A percentile compares a stretch with the other conserved stretches of the same genome.
Conservation (phyloP, 495 filamentous ascomycete genomes). For the Aspergillus steynii region DNA sequence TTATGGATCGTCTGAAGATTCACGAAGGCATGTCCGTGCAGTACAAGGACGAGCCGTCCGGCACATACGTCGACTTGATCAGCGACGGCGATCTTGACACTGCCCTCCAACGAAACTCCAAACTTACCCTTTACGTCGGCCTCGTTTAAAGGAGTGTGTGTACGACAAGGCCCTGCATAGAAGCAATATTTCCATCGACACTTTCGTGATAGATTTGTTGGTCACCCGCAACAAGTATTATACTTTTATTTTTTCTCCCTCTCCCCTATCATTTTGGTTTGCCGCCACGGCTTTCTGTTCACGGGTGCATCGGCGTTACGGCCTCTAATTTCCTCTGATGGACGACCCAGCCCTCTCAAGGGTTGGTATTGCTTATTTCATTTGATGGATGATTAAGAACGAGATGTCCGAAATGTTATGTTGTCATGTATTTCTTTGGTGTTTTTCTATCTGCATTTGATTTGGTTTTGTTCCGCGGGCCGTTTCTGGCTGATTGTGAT, state of each 20-base stretch:
- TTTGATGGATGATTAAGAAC: slow-evolving; percentile 28
- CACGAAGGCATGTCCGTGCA: slow-evolving; percentile 70
- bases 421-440: slow-evolving; percentile 27
- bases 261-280: slow-evolving; percentile 22
- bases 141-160: slow-evolving; percentile 38
- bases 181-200: background rate
- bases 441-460: slow-evolving; percentile 19
- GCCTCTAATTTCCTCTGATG: slow-evolving; percentile 19
- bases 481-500: slow-evolving; percentile 19
- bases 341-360: slow-evolving; percentile 14
- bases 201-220: slow-evolving; percentile 27
- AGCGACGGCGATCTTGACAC: slow-evolving; percentile 78
- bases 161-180: slow-evolving; percentile 5
- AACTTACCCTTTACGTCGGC: slow-evolving; percentile 78
- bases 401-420: slow-evolving; percentile 31
- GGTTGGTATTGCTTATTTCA: slow-evolving; percentile 10
- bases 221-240: slow-evolving; percentile 11
- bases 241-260: slow-evolving; percentile 14
- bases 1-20: slow-evolving; percentile 75
- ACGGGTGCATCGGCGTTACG: slow-evolving; percentile 38
- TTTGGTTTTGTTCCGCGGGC: slow-evolving; percentile 9
- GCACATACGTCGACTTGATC: slow-evolving; percentile 68
- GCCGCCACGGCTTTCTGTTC: slow-evolving; percentile 23
- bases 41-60: slow-evolving; percentile 84
- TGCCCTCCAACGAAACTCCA: slow-evolving; percentile 80